Evolutionary conservation across 2,329 filamentous ascomycete species (phyloP).

Genomic region (Microcyclosporella mali): DNA sequence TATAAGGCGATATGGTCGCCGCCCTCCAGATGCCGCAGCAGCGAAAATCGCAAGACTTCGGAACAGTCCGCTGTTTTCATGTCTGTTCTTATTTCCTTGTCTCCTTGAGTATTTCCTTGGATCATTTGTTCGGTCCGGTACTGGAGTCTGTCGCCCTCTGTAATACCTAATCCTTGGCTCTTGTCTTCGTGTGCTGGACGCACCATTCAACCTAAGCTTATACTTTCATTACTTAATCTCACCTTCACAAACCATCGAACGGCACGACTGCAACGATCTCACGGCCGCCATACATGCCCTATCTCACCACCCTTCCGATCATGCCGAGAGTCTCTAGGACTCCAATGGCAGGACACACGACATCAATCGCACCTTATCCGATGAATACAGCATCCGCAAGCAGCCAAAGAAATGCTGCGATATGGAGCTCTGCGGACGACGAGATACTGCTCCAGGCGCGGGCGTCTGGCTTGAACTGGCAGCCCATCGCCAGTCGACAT

Average conservation of each 20-base stretch:
- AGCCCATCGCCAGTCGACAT: slow-evolving; percentile 67
- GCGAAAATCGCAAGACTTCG: not conserved
- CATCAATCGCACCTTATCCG: slow-evolving; percentile 31
- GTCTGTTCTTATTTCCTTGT: slow-evolving; percentile 23
- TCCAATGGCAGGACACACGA: slow-evolving; percentile 20
- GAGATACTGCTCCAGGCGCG: slow-evolving; percentile 65
- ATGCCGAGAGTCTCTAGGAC: slow-evolving; percentile 43
- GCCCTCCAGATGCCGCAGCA: slow-evolving; percentile 2
- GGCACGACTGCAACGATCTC: slow-evolving; percentile 5
- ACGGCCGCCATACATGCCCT: slow-evolving; percentile 22
- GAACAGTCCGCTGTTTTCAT: slow-evolving; percentile 1
- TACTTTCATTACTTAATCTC: slow-evolving; percentile 1
- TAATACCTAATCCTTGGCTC: slow-evolving; percentile 18
- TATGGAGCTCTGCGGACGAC: slow-evolving; percentile 70
- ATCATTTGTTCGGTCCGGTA: slow-evolving; percentile 27
- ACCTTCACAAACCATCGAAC: slow-evolving; percentile 2
- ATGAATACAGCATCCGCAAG: slow-evolving; percentile 28
- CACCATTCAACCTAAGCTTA: slow-evolving; percentile 13
- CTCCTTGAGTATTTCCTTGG: slow-evolving; percentile 29
- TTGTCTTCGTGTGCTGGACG: slow-evolving; percentile 20
- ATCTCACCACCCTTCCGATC: slow-evolving; percentile 25
- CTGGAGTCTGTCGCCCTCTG: slow-evolving; percentile 18
- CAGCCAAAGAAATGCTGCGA: slow-evolving; percentile 35
- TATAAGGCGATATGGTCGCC: slow-evolving; percentile 19
- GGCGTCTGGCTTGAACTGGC: slow-evolving; percentile 74